phyloP scores from a whole-genome alignment of 768 basidiomycete genomes.

The Naganishia vaughanmartiniae region DNA sequence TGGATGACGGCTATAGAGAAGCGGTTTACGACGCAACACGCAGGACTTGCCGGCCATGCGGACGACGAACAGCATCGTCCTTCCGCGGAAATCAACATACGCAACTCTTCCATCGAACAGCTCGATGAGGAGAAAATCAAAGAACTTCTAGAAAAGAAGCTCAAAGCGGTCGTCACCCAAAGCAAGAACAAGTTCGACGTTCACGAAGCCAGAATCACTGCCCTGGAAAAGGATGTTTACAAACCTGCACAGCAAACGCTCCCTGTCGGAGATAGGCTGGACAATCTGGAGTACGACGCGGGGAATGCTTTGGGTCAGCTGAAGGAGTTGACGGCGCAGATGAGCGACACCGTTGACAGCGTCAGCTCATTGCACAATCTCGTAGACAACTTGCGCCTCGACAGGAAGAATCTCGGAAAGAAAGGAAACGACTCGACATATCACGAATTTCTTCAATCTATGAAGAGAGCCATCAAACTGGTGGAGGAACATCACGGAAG shows the following conservation, averaged over 20 bases:
- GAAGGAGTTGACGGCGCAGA: neutral
- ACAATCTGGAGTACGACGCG: constrained; percentile 7
- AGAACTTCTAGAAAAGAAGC: neutral
- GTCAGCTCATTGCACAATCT: neutral
- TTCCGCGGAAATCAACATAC: too few species aligned
- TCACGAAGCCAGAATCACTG: neutral
- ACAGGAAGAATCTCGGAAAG: neutral
- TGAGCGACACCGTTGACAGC: neutral
- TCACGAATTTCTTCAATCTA: neutral
- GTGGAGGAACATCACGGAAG: neutral
- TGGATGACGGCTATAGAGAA: too few species aligned
- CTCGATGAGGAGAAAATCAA: neutral
- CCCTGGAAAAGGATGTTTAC: constrained; percentile 17
- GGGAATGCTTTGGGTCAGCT: too few species aligned
- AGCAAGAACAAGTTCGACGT: constrained; percentile 6
- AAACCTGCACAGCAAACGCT: neutral
- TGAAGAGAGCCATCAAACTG: neutral
- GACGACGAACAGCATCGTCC: too few species aligned
- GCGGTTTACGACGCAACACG: too few species aligned
- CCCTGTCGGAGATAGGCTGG: constrained; percentile 6
- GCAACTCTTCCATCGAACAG: neutral
- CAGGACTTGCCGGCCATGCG: too few species aligned
- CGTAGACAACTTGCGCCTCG: neutral
- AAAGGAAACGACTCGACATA: neutral
- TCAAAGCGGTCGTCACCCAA: neutral